A percentile compares a stretch with the other conserved stretches of the same genome.
These are phyloP conservation scores for Cladosporium phlei DNA, from an alignment of 2,329 filamentous ascomycete genomes.

Conservation along the genomic window DNA sequence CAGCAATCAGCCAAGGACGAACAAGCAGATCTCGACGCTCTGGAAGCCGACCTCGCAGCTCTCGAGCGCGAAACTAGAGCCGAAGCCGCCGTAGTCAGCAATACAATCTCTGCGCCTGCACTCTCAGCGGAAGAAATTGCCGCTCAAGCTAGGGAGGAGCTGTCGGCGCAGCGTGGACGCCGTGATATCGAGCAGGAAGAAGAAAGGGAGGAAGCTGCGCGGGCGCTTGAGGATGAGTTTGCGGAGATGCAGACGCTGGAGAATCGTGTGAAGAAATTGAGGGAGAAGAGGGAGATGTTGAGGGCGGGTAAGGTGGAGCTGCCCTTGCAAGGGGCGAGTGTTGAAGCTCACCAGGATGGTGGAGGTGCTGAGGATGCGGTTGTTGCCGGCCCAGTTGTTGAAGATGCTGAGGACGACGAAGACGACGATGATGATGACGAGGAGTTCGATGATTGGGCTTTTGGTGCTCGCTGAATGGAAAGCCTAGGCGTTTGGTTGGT, in stretches of 20 bases:
- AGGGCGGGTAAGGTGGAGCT: conserved; percentile 21
- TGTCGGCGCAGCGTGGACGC: conserved; percentile 38
- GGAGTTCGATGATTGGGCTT: conserved; percentile 22
- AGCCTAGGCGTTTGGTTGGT: too few species aligned
- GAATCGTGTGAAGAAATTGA: conserved; percentile 40
- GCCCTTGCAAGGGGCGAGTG: not conserved
- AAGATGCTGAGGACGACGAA: conserved; percentile 11
- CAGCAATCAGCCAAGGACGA: conserved; percentile 32
- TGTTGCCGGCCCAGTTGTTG: not conserved
- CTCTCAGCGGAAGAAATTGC: conserved; percentile 45
- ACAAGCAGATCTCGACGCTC: conserved; percentile 59
- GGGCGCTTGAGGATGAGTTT: conserved; percentile 44
- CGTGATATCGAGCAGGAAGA: conserved; percentile 44
- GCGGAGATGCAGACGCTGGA: conserved; percentile 48
- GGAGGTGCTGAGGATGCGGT: not conserved
- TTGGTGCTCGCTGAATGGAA: conserved; percentile 12
- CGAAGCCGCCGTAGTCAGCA: conserved; percentile 22
- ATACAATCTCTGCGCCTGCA: conserved; percentile 42
- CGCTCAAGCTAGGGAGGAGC: conserved; percentile 42
- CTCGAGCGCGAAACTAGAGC: conserved; percentile 27
- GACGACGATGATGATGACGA: conserved; percentile 20
- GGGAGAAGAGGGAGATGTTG: conserved; percentile 43
- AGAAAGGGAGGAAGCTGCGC: conserved; percentile 45
- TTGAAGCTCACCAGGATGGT: not conserved
- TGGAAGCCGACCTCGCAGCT: conserved; percentile 71